Conservation (phyloP, 2,329 filamentous ascomycete genomes). For the Dactylellina cionopaga region DNA sequence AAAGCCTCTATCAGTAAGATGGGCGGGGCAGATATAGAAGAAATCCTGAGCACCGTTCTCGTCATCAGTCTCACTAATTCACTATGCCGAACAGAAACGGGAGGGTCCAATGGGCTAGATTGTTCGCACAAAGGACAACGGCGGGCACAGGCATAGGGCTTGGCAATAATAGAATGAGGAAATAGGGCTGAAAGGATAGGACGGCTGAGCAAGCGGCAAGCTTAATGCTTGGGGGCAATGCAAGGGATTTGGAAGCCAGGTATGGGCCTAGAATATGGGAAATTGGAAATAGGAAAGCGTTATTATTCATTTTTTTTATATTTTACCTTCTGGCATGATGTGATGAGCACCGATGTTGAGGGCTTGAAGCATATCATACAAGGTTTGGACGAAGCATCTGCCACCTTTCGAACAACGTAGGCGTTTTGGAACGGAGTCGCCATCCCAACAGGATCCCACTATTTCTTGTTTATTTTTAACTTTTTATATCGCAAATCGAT, state of each 20-base stretch:
- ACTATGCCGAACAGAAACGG: constrained; percentile 23
- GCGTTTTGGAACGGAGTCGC: constrained; percentile 49
- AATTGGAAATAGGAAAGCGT: constrained; percentile 40
- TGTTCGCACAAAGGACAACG: constrained; percentile 20
- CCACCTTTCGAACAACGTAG: constrained; percentile 46
- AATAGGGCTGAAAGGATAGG: constrained; percentile 45
- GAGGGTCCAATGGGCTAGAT: constrained; percentile 12
- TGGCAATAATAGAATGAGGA: constrained; percentile 12
- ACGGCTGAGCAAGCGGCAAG: constrained; percentile 13
- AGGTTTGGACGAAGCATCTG: constrained; percentile 73
- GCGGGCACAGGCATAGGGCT: constrained; percentile 28
- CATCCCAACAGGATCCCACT: constrained; percentile 14
- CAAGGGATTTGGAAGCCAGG: constrained; percentile 8
- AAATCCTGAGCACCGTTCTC: constrained; percentile 72
- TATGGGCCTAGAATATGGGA: neutral
- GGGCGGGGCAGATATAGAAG: constrained; percentile 87
- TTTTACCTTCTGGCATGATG: constrained; percentile 83
- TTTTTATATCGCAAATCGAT: constrained; percentile 18
- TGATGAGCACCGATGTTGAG: constrained; percentile 85
- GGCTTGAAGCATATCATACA: constrained; percentile 94
- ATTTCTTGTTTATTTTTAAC: constrained; percentile 3
- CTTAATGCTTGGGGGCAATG: neutral
- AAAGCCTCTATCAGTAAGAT: constrained; percentile 85
- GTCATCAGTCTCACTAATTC: constrained; percentile 30
- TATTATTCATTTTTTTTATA: constrained; percentile 6